phyloP scores from a whole-genome alignment of 306 rosid species.

The Casuarina glauca region DNA sequence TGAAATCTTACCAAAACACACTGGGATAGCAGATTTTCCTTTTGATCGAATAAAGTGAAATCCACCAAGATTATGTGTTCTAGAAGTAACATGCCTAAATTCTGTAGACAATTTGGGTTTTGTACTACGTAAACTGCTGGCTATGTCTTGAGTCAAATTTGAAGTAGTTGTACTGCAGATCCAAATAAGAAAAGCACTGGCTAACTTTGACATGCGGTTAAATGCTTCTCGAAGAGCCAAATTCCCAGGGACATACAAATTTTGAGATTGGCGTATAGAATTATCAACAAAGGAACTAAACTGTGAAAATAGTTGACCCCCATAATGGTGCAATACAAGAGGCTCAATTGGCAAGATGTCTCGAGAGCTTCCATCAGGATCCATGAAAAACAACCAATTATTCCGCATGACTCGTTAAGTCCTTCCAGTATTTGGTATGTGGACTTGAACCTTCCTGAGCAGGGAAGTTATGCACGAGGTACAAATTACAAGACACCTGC shows the following conservation, averaged over 20 bases:
- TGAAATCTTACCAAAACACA: slow-evolving; percentile 53
- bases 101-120: slow-evolving; percentile 39
- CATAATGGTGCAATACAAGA: slow-evolving; percentile 38
- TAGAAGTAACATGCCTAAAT: slow-evolving; percentile 47
- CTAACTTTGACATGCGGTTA: slow-evolving; percentile 52
- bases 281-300: slow-evolving; percentile 52
- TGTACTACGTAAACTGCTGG: slow-evolving; percentile 40
- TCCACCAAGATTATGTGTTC: slow-evolving; percentile 36
- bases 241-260: slow-evolving; percentile 48
- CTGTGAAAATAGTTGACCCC: slow-evolving; percentile 49
- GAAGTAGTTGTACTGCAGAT: slow-evolving; percentile 44
- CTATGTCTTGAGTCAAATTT: slow-evolving; percentile 43
- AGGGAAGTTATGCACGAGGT: background rate
- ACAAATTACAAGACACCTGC: slow-evolving; percentile 35
- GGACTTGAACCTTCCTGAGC: slow-evolving; percentile 11
- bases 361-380: slow-evolving; percentile 63
- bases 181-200: slow-evolving; percentile 58
- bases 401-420: slow-evolving; percentile 46
- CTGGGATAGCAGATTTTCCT: slow-evolving; percentile 32
- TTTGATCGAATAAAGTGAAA: slow-evolving; percentile 44
- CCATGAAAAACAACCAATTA: slow-evolving; percentile 61
- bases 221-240: slow-evolving; percentile 62
- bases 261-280: slow-evolving; percentile 42
- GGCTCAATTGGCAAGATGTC: slow-evolving; percentile 55
- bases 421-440: slow-evolving; percentile 3